Evolutionary conservation across 352 stramenopile species (phyloP).

Genomic region (Phytopythium chamaehyphon): DNA sequence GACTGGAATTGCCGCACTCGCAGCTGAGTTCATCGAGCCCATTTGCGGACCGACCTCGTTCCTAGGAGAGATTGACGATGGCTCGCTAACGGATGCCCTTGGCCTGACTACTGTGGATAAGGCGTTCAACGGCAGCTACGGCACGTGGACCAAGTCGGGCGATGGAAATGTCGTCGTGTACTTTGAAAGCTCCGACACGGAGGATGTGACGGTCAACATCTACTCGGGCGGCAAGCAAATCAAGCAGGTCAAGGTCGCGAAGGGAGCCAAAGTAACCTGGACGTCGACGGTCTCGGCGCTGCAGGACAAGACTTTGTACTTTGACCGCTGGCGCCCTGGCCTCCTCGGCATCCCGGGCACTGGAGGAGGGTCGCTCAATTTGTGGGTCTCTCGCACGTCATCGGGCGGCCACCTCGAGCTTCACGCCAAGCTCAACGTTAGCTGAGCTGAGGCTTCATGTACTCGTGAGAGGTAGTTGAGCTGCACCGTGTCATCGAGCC

Average conservation of each 20-base stretch:
- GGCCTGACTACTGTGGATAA: slow-evolving; percentile 33
- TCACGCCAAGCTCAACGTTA: slow-evolving; percentile 39
- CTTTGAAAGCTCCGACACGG: slow-evolving; percentile 34
- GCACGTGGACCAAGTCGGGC: slow-evolving; percentile 38
- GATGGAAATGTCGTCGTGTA: slow-evolving; percentile 32
- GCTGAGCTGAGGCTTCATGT: too few relatives aligned
- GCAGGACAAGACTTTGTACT: slow-evolving; percentile 60
- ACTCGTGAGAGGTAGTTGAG: too few relatives aligned
- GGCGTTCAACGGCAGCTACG: slow-evolving; percentile 36
- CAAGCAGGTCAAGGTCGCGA: slow-evolving; percentile 24
- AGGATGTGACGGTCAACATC: slow-evolving; percentile 44
- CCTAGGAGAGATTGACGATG: slow-evolving; percentile 54
- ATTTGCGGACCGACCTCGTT: slow-evolving; percentile 56
- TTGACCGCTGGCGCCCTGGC: slow-evolving; percentile 60
- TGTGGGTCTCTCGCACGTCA: slow-evolving; percentile 47
- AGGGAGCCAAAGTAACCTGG: slow-evolving; percentile 35
- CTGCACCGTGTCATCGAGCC: too few relatives aligned
- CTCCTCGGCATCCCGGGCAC: slow-evolving; percentile 51
- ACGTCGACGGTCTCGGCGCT: slow-evolving; percentile 27
- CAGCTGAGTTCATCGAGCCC: slow-evolving; percentile 48
- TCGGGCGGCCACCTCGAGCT: slow-evolving; percentile 44
- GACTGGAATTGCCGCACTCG: slow-evolving; percentile 37
- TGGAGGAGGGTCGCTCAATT: slow-evolving; percentile 51
- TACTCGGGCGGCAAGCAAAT: slow-evolving; percentile 32
- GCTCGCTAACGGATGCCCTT: slow-evolving; percentile 29